A percentile compares a stretch with the other conserved stretches of the same genome.
phyloP scores from a whole-genome alignment of 768 basidiomycete species.

The Pulveroboletus ravenelii region DNA sequence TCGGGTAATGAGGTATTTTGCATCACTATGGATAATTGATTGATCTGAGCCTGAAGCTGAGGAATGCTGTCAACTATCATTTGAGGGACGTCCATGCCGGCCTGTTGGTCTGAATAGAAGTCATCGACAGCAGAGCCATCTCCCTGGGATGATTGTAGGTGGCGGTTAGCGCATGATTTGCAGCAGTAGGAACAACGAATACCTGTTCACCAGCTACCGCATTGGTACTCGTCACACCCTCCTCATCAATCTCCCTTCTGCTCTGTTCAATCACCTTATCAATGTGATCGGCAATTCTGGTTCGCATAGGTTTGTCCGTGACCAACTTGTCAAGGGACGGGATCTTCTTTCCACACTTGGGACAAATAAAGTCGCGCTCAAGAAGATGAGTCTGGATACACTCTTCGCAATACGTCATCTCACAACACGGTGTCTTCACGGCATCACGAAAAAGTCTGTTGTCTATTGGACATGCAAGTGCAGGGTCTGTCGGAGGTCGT shows the following conservation, averaged over 20 bases:
- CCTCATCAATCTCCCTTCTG: slow-evolving; percentile 52
- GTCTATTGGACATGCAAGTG: slow-evolving; percentile 87
- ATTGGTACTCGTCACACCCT: slow-evolving; percentile 32
- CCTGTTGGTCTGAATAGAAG: slow-evolving; percentile 68
- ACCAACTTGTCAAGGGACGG: slow-evolving; percentile 83
- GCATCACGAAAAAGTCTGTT: slow-evolving; percentile 91
- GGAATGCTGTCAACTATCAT: slow-evolving; percentile 72
- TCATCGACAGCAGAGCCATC: slow-evolving; percentile 48
- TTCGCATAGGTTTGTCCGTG: slow-evolving; percentile 74
- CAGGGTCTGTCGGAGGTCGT: slow-evolving; percentile 68
- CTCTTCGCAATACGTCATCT: slow-evolving; percentile 89
- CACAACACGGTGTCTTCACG: slow-evolving; percentile 93
- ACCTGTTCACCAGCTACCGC: slow-evolving; percentile 35
- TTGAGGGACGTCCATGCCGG: slow-evolving; percentile 66
- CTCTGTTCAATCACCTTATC: slow-evolving; percentile 76
- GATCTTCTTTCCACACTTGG: slow-evolving; percentile 83
- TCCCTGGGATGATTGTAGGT: slow-evolving; percentile 20
- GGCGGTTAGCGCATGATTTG: slow-evolving; percentile 2
- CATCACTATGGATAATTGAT: slow-evolving; percentile 74
- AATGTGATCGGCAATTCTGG: slow-evolving; percentile 77
- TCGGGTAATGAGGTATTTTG: slow-evolving; percentile 71
- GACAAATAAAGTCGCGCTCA: slow-evolving; percentile 94
- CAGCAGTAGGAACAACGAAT: not conserved
- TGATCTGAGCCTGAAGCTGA: slow-evolving; percentile 79
- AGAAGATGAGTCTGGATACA: slow-evolving; percentile 92